Evolutionary conservation across 2,329 filamentous ascomycete genomes (phyloP).

Genomic region (Teratosphaeriaceae sp.): DNA sequence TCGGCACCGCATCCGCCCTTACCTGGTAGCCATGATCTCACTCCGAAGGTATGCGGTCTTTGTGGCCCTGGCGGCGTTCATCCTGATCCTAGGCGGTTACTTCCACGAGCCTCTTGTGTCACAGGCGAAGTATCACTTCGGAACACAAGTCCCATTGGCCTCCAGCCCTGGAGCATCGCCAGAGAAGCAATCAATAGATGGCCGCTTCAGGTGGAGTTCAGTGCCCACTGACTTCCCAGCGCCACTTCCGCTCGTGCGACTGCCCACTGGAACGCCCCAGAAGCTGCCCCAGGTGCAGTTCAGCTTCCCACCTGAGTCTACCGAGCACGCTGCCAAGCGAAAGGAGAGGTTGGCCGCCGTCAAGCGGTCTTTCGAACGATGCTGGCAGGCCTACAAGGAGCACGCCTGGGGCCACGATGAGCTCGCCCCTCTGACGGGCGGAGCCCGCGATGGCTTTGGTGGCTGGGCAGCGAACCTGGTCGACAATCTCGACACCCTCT

Average conservation of each 20-base stretch:
- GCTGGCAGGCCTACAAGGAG: slow-evolving; percentile 39
- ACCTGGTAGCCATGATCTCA: slow-evolving; percentile 28
- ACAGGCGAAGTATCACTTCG: slow-evolving; percentile 1
- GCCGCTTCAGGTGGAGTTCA: slow-evolving; percentile 33
- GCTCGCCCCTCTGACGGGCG: slow-evolving; percentile 38
- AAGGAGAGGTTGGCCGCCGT: slow-evolving; percentile 33
- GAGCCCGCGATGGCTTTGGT: slow-evolving; percentile 36
- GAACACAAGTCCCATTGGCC: background rate
- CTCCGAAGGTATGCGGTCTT: slow-evolving; percentile 33
- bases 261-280: slow-evolving; percentile 33
- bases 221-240: slow-evolving; percentile 37
- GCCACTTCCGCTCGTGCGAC: slow-evolving; percentile 20
- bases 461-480: slow-evolving; percentile 43
- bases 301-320: slow-evolving; percentile 32
- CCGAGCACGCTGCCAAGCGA: slow-evolving; percentile 24
- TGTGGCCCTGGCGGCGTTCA: slow-evolving; percentile 25
- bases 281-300: slow-evolving; percentile 38
- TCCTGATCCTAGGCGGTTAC: slow-evolving; percentile 33
- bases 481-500: slow-evolving; percentile 41
- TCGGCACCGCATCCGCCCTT: background rate
- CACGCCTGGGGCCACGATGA: slow-evolving; percentile 46
- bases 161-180: slow-evolving; percentile 6
- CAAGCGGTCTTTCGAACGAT: slow-evolving; percentile 36
- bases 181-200: slow-evolving; percentile 12
- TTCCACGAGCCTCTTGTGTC: slow-evolving; percentile 20